Base-by-base conservation (phyloP, 805 yeast species). In the Brettanomyces anomalus region DNA sequence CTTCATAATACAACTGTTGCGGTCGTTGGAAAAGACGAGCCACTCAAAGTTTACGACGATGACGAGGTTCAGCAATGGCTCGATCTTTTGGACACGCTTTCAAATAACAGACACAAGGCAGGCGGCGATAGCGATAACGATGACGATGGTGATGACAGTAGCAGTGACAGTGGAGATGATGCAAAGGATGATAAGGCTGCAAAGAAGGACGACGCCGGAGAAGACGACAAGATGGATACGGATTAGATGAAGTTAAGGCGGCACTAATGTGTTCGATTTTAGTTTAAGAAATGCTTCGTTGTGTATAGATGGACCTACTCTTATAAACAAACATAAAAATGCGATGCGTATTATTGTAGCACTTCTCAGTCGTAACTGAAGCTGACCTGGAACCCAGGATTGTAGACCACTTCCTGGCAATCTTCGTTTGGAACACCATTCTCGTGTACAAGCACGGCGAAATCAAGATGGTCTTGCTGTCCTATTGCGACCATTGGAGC, bases 401-500 rank as follows among this genome's bases (percentile, higher is more conserved):
- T 74, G 50, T 82, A 76, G 49, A 77, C 72, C 43, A 81, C 77
- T 59, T 89, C 97, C 57, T 84, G 82, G 53, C 93, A 82, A 54
- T 88, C 95, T 50, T 84, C 94, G 2, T 75, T 74, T 1, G 79
- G 68, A 5, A 84, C 79, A 1, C 86, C 90, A 49, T 85, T 85
- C 53, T 89, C 97, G 56, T 83, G 83, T 28, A 86, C 81, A 42
- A 88, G 65, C n/a, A 90, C 97, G 3, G 86, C 89, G 64, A 89
- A 90, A 55, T 90, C 96, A 13, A 81, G 64, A 32, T 54, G 47
- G 4, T 40, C 47, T 4, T 66, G 65, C 20, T 74, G 77, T 30
- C 79, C 81, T 8, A 87, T 60, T 2, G 86, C 90, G 18, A 90
- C 81, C 97, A 89, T 89, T 3, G 97, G 97, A 0, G 97, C 95